These are phyloP conservation scores for Daldinia childiae DNA, from an alignment of 495 filamentous ascomycete genomes.

Conservation along the genomic window DNA sequence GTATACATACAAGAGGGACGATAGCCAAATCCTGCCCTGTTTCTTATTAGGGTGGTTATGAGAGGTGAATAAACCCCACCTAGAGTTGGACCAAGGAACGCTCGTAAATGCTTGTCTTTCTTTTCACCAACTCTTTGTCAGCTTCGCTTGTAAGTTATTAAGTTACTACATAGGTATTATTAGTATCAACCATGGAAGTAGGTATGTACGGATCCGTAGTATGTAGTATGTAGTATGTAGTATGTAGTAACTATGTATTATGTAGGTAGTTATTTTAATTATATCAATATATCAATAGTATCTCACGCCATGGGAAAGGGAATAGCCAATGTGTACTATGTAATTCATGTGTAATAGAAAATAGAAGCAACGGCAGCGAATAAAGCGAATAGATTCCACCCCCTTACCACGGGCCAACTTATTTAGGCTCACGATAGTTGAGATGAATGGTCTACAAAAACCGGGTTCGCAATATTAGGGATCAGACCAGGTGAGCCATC, in stretches of 20 bases:
- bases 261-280: too few species aligned
- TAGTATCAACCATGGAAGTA: too few species aligned
- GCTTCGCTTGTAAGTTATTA: slow-evolving; percentile 18
- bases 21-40: slow-evolving; percentile 44
- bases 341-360: neutral
- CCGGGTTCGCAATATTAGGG: slow-evolving; percentile 34
- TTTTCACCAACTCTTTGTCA: slow-evolving; percentile 30
- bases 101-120: neutral
- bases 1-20: slow-evolving; percentile 25
- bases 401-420: slow-evolving; percentile 26
- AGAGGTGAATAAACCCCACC: slow-evolving; percentile 39
- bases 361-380: slow-evolving; percentile 24
- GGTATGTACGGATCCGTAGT: too few species aligned
- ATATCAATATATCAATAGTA: slow-evolving; percentile 17
- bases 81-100: slow-evolving; percentile 33
- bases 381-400: slow-evolving; percentile 32
- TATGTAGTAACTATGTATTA: neutral
- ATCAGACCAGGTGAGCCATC: slow-evolving; percentile 45
- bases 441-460: slow-evolving; percentile 37
- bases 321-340: neutral
- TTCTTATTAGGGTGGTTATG: slow-evolving; percentile 37
- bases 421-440: slow-evolving; percentile 40
- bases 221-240: too few species aligned
- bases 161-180: neutral
- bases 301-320: slow-evolving; percentile 24